These are phyloP conservation scores for Papilionanthe hybrid DNA, from an alignment of 116 monocot species.

Conservation along the genomic window DNA sequence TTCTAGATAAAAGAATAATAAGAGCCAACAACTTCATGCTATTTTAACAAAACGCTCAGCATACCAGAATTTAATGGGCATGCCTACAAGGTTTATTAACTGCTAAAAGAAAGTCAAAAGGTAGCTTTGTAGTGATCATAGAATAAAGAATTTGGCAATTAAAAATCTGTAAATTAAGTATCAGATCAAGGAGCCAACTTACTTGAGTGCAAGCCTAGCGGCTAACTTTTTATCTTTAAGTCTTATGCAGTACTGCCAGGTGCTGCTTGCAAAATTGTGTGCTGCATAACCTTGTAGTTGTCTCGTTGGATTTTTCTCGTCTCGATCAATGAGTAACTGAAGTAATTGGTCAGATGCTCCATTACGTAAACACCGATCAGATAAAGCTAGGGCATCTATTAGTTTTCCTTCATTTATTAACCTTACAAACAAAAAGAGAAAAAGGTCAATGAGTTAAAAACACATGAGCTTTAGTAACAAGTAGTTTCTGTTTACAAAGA, in stretches of 20 bases:
- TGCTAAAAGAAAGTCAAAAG: not conserved
- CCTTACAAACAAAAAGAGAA: slow-evolving; percentile 31
- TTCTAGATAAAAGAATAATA: not conserved
- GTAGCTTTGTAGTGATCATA: not conserved
- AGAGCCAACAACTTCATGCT: not conserved
- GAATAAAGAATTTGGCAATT: not conserved
- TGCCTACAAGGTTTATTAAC: not conserved
- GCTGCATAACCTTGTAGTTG: slow-evolving; percentile 35
- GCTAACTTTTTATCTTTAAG: slow-evolving; percentile 88
- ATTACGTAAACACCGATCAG: slow-evolving; percentile 78
- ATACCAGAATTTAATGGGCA: not conserved
- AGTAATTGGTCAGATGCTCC: slow-evolving; percentile 92
- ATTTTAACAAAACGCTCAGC: not conserved
- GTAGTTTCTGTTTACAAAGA: not conserved
- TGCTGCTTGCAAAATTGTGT: slow-evolving; percentile 37
- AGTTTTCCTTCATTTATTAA: slow-evolving; percentile 87
- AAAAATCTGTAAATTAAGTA: not conserved
- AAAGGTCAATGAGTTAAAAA: slow-evolving; percentile 4
- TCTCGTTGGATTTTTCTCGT: slow-evolving; percentile 40
- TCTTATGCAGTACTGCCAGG: slow-evolving; percentile 87
- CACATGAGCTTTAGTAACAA: not conserved
- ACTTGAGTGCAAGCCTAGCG: slow-evolving; percentile 88
- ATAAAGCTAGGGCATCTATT: slow-evolving; percentile 89
- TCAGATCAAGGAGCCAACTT: slow-evolving; percentile 18
- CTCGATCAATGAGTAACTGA: slow-evolving; percentile 77